Base-by-base conservation (phyloP, 2,329 filamentous ascomycete genomes). In the Trematosphaeria pertusa region DNA sequence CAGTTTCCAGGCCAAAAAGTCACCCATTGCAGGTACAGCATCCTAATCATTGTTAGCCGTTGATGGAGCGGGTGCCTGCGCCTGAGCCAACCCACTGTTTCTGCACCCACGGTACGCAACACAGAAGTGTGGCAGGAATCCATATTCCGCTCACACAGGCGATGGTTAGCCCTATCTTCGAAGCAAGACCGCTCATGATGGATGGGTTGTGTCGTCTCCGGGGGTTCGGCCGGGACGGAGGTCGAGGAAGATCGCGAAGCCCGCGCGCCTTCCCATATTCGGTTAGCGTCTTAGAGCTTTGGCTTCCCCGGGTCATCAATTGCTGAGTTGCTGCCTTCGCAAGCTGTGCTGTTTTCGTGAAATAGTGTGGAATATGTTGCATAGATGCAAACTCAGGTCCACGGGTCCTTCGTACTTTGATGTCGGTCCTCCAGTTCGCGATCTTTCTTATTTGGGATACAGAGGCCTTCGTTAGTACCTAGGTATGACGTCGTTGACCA, bases 41-140 rank as follows among this genome's bases (percentile, higher is more conserved):
- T 70, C 50, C 69, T 67, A 56, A 2, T 24, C 6, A 36, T 11
- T 33, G 43, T 55, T 42, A 61, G 46, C 30, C 15, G 19, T 22
- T 11, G 17, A 19, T 43, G 18, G 17, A 30, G 34, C 15, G 38
- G 40, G 3, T 17, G 32, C 26, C 21, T 7, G 31, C 35, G 30
- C 1, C 9, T 28, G 12, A 5, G 30, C n/a, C n/a, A 21, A 56
- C 58, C 18, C 33, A 63, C 66, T 65, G 66, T 40, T 62, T 69
- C 55, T 71, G 69, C 28, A 71, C 53, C 69, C 67, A 70, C 38
- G 67, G 69, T 20, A 70, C 46, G 46, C 67, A 70, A 38, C 66
- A 70, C 7, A 70, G 50, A 6, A 71, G 48, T 2, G 61, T 69
- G 4, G 59, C 58, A 10, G 66, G 67, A 14, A 70, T 58, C 69